Base-by-base conservation (phyloP, 2,329 filamentous ascomycete genomes). In the Trichophyton rubrum region DNA sequence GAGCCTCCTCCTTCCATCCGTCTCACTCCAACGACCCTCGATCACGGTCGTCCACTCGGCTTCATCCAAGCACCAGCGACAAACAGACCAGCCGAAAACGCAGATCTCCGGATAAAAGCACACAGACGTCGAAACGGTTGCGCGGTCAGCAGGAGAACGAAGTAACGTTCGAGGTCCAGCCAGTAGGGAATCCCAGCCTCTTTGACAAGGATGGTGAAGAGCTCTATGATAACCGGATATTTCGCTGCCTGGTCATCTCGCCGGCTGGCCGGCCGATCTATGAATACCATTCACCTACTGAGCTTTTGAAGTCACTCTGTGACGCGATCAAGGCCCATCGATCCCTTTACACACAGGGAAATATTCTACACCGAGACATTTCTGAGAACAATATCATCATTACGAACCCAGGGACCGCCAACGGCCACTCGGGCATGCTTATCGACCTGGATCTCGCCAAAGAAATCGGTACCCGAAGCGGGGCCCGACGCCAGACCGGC, bases 341-440 rank as follows among this genome's bases (percentile, higher is more conserved):
- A n/a, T 73, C 69, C 15, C 65, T 77, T 0, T 70, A 71, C 33
- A 11, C 66, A 0, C 60, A 70, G 3, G 68, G 69, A 9, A 66
- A 67, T 4, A 73, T 76, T 58, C 68, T 76, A 7, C 69, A 77
- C 61, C 65, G 65, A 35, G 70, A 76, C 41, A 70, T 77, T 13
- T 76, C 70, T 0, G 63, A 68, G 1, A 67, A 69, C n/a, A 76
- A 74, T 56, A 71, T 77, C 17, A 73, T 76, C 33, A 72, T 77
- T 13, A 66, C 68, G 2, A 67, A 64, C 30, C 62, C 64, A 7
- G 67, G 64, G 3, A 60, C 3, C 1, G 22, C 58, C 1, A 17
- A 20, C 27, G 61, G 63, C 24, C n/a, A 22, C 7, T 56, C 57
- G 11, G 74, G 73, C 5, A 69, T 70, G 61, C 64, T 73, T 11